Evolutionary conservation across 768 basidiomycete genomes (phyloP), one percentile per base, ranked within the genome.

Genomic region (Gautieria morchelliformis): DNA sequence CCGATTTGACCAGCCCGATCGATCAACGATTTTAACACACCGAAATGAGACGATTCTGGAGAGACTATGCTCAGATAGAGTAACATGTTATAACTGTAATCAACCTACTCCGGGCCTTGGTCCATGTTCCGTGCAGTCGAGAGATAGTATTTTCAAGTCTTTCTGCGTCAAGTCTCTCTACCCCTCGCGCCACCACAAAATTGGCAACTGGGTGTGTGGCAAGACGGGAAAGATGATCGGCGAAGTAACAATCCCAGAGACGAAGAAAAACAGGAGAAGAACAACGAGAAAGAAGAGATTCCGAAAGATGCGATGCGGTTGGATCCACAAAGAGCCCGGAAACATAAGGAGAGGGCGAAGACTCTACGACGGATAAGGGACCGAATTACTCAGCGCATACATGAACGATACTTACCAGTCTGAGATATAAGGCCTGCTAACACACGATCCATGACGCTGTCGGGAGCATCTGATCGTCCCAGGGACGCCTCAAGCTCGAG

Each of bases 161-260:
- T 4, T 71, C 70, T 17, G 69, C 73, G n/a, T 78, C 73, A 12
- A 84, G 67, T 47, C 89, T 75, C 51, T 81, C 81, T 27, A 94
- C 62, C 0, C 85, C 88, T 67, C 83, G 86, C 0, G 93, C 87
- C 5, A 93, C 75, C 20, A 97, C 93, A 64, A 93, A 99, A 66
- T 98, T 99, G 12, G 90, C 93, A 2, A 94, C 88, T 3, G 94
- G 92, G 69, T 99, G 95, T 19, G 78, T 74, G 17, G 87, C 84
- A 30, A 96, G 73, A 57, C 85, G 79, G 3, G 77, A 70, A 39
- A 96, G 73, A 60, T 84, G 83, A n/a, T 82, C 83, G 45, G 72
- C 68, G 66, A 98, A 86, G 70, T 96, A 94, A 0, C 78, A 77
- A 3, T 71, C 64, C 95, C 95, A 98, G 5, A 96, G 65, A 0